Evolutionary conservation across 768 basidiomycete species (phyloP).

Genomic region (Suillus tomentosus): DNA sequence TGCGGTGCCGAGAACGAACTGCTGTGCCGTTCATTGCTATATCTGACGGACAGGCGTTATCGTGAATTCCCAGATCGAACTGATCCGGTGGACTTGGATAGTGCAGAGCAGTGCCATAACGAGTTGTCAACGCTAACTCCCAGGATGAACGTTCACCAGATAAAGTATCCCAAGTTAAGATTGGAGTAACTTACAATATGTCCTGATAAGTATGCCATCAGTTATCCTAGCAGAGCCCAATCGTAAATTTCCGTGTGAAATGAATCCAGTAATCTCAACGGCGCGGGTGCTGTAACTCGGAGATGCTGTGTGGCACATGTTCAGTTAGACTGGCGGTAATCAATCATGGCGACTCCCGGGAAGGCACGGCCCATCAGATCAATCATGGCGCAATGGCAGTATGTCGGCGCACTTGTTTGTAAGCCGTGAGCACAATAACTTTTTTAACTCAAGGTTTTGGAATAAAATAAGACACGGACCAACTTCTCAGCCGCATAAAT

Average conservation of each 20-base stretch:
- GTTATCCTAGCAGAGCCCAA: background rate
- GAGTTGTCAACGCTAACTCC: background rate
- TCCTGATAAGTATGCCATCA: background rate
- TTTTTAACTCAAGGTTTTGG: conserved; percentile 4
- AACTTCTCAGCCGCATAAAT: conserved; percentile 11
- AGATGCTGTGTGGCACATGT: background rate
- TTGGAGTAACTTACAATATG: background rate
- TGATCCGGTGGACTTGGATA: background rate
- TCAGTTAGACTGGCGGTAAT: background rate
- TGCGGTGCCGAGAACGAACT: conserved; percentile 1
- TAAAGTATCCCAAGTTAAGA: background rate
- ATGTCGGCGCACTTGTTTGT: background rate
- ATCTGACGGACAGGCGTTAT: background rate
- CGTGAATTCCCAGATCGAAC: background rate
- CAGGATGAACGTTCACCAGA: background rate
- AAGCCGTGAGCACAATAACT: background rate
- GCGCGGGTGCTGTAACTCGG: background rate
- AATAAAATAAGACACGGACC: background rate
- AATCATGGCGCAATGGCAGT: background rate
- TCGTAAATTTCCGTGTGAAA: background rate
- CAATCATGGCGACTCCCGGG: background rate
- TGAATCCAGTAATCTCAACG: background rate
- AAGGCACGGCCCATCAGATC: background rate
- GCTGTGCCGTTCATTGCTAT: background rate
- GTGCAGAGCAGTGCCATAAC: background rate